These are phyloP conservation scores for Cronartium ribicola DNA, from an alignment of 1,284 basidiomycete species.

Conservation along the genomic window DNA sequence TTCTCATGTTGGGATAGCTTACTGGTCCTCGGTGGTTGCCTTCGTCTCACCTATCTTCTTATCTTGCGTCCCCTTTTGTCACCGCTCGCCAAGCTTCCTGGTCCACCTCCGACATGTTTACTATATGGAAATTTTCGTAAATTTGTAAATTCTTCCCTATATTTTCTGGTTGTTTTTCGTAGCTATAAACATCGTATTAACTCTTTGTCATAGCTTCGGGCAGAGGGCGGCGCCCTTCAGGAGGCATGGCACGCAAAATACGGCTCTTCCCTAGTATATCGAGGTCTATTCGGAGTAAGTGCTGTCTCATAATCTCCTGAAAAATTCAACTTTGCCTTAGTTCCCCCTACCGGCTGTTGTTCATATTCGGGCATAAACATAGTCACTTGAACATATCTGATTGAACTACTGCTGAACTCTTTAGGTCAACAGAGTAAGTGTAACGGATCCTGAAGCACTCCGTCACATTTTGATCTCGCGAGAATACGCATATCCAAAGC, in stretches of 20 bases:
- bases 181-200: not conserved
- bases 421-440: constrained; percentile 56
- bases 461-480: constrained; percentile 60
- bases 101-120: not conserved
- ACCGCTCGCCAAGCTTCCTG: not conserved
- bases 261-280: not conserved
- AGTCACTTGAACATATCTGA: not conserved
- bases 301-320: not conserved
- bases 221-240: not conserved
- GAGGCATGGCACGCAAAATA: not conserved
- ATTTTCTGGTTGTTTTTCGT: not conserved
- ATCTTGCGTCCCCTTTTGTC: not conserved
- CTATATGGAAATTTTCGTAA: constrained; percentile 6
- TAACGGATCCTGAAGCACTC: constrained; percentile 62
- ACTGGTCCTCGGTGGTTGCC: too few species aligned
- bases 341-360: not conserved
- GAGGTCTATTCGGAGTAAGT: constrained; percentile 4
- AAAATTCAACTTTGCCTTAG: not conserved
- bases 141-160: not conserved
- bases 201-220: not conserved
- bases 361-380: not conserved
- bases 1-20: too few species aligned
- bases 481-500: constrained; percentile 65
- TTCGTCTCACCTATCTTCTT: not conserved
- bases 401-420: not conserved